Evolutionary conservation across 1,284 basidiomycete species (phyloP).

Genomic region (Apiotrichum brassicae): DNA sequence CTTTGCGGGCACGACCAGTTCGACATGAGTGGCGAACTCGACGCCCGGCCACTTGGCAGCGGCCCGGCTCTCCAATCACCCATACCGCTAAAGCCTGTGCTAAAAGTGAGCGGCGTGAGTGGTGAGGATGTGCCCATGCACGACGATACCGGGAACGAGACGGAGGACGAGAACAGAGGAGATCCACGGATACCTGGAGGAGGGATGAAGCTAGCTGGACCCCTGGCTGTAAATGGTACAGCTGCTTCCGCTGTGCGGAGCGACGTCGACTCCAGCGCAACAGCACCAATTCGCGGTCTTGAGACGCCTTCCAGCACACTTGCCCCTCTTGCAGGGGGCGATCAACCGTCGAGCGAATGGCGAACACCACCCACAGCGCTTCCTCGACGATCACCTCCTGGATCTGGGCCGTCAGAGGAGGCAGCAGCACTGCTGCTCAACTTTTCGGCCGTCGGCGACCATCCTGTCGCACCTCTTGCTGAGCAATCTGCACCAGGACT

Average conservation of each 20-base stretch:
- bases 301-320: background rate
- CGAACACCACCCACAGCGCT: background rate
- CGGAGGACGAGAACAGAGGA: slow-evolving; percentile 1
- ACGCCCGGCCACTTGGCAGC: background rate
- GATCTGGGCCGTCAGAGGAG: slow-evolving; percentile 20
- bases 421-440: slow-evolving; percentile 29
- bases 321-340: background rate
- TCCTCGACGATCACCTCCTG: slow-evolving; percentile 8
- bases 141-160: slow-evolving; percentile 2
- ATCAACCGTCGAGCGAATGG: background rate
- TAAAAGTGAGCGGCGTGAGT: background rate
- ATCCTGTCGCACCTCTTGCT: slow-evolving; percentile 2
- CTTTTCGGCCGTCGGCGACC: slow-evolving; percentile 19
- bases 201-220: too few species aligned
- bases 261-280: background rate
- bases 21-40: slow-evolving; percentile 5
- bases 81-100: background rate
- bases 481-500: background rate
- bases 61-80: background rate
- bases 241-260: background rate
- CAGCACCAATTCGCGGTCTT: background rate
- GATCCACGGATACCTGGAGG: too few species aligned
- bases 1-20: background rate
- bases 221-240: background rate
- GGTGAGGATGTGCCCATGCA: slow-evolving; percentile 4